These are phyloP conservation scores for Jatropha multifida DNA, from an alignment of 441 rosid genomes.

Conservation along the genomic window DNA sequence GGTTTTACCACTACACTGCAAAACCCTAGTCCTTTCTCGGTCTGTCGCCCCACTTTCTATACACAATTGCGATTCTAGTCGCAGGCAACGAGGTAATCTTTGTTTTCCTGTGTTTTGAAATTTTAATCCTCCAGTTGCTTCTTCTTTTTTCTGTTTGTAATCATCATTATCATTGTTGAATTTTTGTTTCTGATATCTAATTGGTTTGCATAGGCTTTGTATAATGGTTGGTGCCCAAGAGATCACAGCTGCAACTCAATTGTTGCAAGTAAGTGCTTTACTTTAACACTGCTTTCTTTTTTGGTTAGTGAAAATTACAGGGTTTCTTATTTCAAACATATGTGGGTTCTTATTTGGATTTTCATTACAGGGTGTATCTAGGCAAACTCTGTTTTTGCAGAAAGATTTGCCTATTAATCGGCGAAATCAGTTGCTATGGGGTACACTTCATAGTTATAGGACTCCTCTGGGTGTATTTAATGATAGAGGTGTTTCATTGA, in stretches of 20 bases:
- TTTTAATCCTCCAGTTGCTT: too few species aligned
- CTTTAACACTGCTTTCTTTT: not conserved
- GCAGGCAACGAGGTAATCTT: not conserved
- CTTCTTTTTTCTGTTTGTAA: not conserved
- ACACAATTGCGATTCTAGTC: not conserved
- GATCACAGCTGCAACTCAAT: constrained; percentile 39
- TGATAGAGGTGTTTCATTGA: constrained; percentile 43
- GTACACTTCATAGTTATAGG: constrained; percentile 34
- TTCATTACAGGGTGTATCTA: constrained; percentile 55
- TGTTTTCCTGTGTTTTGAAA: not conserved
- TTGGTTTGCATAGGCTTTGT: not conserved
- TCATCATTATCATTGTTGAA: not conserved
- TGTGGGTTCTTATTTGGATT: not conserved
- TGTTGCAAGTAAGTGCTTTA: constrained; percentile 37
- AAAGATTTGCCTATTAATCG: constrained; percentile 29
- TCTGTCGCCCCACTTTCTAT: not conserved
- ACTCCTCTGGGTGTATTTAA: constrained; percentile 22
- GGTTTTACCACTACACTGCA: not conserved
- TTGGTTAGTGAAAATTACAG: not conserved
- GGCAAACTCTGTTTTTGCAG: constrained; percentile 60
- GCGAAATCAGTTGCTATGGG: constrained; percentile 51
- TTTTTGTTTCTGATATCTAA: not conserved
- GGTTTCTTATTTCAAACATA: not conserved
- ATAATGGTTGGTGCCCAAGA: constrained; percentile 47
- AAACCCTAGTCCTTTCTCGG: not conserved